A percentile compares a stretch with the other conserved stretches of the same genome.
Evolutionary conservation across 331 rosid genomes (phyloP).

Genomic region (Arachis monticola): DNA sequence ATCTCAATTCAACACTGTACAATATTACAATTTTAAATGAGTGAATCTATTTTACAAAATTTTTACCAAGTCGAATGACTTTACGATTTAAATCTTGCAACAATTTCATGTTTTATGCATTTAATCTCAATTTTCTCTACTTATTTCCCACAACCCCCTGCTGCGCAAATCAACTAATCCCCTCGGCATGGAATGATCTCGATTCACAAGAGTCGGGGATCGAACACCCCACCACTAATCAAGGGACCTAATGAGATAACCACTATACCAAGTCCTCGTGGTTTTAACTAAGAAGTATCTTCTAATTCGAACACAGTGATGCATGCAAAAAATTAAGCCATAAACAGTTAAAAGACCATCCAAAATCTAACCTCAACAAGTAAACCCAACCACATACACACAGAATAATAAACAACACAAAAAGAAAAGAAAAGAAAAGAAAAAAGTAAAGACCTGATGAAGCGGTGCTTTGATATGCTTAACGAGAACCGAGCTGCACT

Average conservation of each 20-base stretch:
- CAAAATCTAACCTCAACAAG: neutral
- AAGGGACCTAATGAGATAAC: too few relatives aligned
- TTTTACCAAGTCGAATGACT: neutral
- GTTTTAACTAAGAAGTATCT: neutral
- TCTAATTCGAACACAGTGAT: slow-evolving; percentile 10
- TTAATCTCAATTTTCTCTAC: too few relatives aligned
- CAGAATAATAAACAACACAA: neutral
- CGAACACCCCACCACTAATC: neutral
- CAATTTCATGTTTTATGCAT: too few relatives aligned
- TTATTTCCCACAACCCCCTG: neutral
- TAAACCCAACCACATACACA: neutral
- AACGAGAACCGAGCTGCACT: slow-evolving; percentile 78
- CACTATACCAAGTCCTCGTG: too few relatives aligned
- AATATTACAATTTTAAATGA: too few relatives aligned
- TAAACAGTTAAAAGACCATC: neutral
- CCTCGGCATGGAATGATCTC: too few relatives aligned
- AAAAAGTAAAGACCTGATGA: slow-evolving; percentile 61
- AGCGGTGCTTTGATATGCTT: slow-evolving; percentile 84
- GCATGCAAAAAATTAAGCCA: slow-evolving; percentile 18
- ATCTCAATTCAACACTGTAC: too few relatives aligned
- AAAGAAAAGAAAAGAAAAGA: neutral
- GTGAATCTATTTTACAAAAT: too few relatives aligned
- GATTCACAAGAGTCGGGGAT: neutral
- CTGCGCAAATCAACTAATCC: too few relatives aligned
- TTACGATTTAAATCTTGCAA: too few relatives aligned